These are phyloP conservation scores for Solanum raphanifolium DNA, from an alignment of 257 asterid genomes.

Conservation along the genomic window DNA sequence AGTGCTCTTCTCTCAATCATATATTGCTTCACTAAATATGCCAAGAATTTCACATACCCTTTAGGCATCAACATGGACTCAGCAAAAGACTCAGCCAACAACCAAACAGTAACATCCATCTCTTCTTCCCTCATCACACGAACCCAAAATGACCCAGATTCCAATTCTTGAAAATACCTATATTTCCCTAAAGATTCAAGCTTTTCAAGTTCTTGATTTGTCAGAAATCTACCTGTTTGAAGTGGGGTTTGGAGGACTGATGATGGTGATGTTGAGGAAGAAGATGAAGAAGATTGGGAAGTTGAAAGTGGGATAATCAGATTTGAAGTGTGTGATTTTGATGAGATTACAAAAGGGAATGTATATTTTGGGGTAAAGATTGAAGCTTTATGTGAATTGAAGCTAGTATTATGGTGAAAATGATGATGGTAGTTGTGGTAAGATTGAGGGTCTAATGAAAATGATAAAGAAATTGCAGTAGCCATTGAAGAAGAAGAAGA, in stretches of 20 bases:
- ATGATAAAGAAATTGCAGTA: slow-evolving; percentile 34
- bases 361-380: slow-evolving; percentile 31
- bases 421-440: slow-evolving; percentile 13
- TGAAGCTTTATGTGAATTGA: slow-evolving; percentile 9
- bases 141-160: slow-evolving; percentile 59
- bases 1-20: slow-evolving; percentile 57
- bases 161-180: slow-evolving; percentile 53
- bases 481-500: slow-evolving; percentile 26
- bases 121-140: slow-evolving; percentile 80
- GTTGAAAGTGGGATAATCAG: slow-evolving; percentile 33
- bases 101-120: slow-evolving; percentile 51
- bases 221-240: slow-evolving; percentile 45
- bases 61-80: slow-evolving; percentile 72
- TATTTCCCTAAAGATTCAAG: slow-evolving; percentile 45
- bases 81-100: slow-evolving; percentile 76
- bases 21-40: slow-evolving; percentile 71
- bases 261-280: not conserved
- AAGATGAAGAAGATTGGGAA: slow-evolving; percentile 43
- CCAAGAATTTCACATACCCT: slow-evolving; percentile 54
- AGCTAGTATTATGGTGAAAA: slow-evolving; percentile 22
- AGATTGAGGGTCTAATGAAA: slow-evolving; percentile 28
- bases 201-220: slow-evolving; percentile 56
- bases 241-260: slow-evolving; percentile 30
- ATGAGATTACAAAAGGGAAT: slow-evolving; percentile 32
- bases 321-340: slow-evolving; percentile 17